phyloP scores from a whole-genome alignment of 2,329 filamentous ascomycete species.

The Paraphoma chrysanthemicola region DNA sequence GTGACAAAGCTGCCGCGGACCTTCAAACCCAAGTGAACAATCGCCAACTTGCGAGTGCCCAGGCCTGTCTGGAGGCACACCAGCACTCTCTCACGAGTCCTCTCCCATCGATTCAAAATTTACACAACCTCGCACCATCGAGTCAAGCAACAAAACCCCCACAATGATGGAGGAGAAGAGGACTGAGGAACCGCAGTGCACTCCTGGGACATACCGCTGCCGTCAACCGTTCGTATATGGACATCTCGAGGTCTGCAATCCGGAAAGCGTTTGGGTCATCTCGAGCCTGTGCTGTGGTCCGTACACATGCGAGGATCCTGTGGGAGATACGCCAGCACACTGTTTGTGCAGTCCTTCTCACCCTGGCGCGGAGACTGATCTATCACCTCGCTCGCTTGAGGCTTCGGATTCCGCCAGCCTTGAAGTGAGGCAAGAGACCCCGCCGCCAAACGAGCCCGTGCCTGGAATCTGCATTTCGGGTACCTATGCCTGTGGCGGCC shows the following conservation, averaged over 20 bases:
- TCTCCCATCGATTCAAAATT: not conserved
- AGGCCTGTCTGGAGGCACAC: not conserved
- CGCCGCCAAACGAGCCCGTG: not conserved
- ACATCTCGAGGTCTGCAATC: not conserved
- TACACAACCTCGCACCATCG: not conserved
- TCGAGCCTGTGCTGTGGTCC: not conserved
- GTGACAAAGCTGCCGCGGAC: not conserved
- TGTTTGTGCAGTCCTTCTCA: not conserved
- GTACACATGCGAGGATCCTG: slow-evolving; percentile 1
- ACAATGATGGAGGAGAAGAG: not conserved
- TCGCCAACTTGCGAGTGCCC: not conserved
- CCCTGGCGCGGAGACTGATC: not conserved
- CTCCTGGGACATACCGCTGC: not conserved
- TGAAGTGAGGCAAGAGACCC: not conserved
- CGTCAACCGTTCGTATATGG: not conserved
- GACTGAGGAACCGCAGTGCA: not conserved
- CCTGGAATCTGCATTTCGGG: not conserved
- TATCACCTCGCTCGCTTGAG: not conserved
- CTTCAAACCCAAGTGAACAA: not conserved
- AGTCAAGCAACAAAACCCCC: no score
- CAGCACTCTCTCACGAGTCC: not conserved
- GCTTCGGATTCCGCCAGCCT: not conserved
- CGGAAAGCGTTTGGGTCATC: not conserved
- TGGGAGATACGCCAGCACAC: not conserved
- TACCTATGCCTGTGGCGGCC: not conserved